These are phyloP conservation scores for Eucalyptus melliodora DNA, from an alignment of 345 rosid species.

Conservation along the genomic window DNA sequence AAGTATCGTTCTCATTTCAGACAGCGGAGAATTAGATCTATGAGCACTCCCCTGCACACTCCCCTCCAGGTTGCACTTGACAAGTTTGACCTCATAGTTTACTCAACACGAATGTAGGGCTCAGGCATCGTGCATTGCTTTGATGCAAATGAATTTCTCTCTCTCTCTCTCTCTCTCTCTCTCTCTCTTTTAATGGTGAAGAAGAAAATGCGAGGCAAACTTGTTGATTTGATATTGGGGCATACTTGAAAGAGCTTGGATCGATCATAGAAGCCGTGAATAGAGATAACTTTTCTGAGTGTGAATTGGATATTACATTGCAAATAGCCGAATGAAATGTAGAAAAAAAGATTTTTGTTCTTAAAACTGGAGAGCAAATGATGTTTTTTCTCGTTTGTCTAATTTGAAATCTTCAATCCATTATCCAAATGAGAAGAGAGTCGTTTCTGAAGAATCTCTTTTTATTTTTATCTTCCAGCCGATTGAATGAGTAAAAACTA, in stretches of 20 bases:
- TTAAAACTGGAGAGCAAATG: not conserved
- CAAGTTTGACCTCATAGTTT: not conserved
- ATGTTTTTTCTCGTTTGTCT: not conserved
- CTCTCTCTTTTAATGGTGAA: not conserved
- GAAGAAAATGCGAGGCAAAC: not conserved
- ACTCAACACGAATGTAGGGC: not conserved
- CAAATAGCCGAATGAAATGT: not conserved
- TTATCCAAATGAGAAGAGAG: not conserved
- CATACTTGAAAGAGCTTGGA: not conserved
- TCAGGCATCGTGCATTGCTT: not conserved
- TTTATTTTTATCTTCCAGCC: not conserved
- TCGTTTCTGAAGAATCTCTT: not conserved
- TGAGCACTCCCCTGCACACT: not conserved
- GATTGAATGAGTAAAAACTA: not conserved
- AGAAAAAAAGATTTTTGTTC: not conserved
- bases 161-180: too few relatives aligned
- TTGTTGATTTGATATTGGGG: not conserved
- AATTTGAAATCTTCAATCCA: not conserved
- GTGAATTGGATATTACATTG: not conserved
- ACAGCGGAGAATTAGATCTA: constrained; percentile 63
- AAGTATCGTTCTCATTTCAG: constrained; percentile 44
- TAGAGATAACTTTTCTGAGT: not conserved
- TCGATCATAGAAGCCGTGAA: not conserved
- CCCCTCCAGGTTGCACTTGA: not conserved
- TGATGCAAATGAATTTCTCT: not conserved